A percentile compares a stretch with the other conserved stretches of the same genome.
Conservation (phyloP, 1,284 basidiomycete species). For the Boletus mariae region DNA sequence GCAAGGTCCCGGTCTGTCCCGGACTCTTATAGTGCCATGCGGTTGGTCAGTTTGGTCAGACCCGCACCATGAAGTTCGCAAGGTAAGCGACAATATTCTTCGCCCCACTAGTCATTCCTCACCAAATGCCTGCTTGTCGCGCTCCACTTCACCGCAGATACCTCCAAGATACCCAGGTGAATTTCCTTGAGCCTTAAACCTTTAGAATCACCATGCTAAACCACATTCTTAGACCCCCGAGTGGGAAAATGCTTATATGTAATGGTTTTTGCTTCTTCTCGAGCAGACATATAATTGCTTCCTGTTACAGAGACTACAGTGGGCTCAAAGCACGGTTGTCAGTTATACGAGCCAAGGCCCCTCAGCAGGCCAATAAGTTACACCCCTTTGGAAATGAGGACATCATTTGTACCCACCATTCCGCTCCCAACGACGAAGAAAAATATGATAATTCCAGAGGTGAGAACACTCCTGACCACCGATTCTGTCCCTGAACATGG, state of each 20-base stretch:
- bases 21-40: neutral
- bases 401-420: neutral
- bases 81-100: slow-evolving; percentile 35
- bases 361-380: slow-evolving; percentile 22
- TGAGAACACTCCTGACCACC: neutral
- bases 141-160: slow-evolving; percentile 40
- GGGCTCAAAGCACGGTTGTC: slow-evolving; percentile 69
- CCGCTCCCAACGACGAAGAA: neutral
- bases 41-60: neutral
- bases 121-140: slow-evolving; percentile 1
- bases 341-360: slow-evolving; percentile 40
- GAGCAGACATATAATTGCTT: neutral
- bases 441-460: slow-evolving; percentile 8
- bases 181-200: slow-evolving; percentile 5
- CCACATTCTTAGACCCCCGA: slow-evolving; percentile 58
- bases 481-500: neutral
- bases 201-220: neutral
- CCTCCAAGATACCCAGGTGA: slow-evolving; percentile 66
- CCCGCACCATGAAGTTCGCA: slow-evolving; percentile 50
- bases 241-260: slow-evolving; percentile 85
- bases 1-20: slow-evolving; percentile 16
- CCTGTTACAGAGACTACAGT: slow-evolving; percentile 58
- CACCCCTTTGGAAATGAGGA: slow-evolving; percentile 4
- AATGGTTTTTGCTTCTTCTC: slow-evolving; percentile 20
- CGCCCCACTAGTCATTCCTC: slow-evolving; percentile 1